These are phyloP conservation scores for Nemania abortiva DNA, from an alignment of 2,329 filamentous ascomycete species.

Conservation along the genomic window DNA sequence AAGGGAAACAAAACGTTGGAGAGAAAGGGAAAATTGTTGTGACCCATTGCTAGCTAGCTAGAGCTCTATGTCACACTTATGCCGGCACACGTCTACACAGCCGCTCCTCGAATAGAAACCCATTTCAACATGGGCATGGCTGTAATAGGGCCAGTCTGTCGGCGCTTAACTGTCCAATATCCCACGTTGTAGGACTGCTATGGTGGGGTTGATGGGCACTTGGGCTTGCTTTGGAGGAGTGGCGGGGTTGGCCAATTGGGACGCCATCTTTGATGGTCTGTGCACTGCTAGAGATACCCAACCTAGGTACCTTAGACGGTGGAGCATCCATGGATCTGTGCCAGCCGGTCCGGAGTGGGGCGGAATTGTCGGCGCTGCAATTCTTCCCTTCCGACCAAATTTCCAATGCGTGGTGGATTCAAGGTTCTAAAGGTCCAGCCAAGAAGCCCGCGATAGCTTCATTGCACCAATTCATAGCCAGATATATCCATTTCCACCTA, in stretches of 20 bases:
- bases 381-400: conserved; percentile 45
- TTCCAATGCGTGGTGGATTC: conserved; percentile 36
- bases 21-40: conserved; percentile 11
- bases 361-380: conserved; percentile 29
- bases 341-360: background rate
- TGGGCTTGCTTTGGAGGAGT: background rate
- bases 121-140: conserved; percentile 16
- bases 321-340: background rate
- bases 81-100: conserved; percentile 22
- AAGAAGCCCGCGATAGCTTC: conserved; percentile 43
- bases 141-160: conserved; percentile 28
- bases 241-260: conserved; percentile 25
- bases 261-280: background rate
- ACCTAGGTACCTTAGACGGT: background rate
- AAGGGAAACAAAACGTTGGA: conserved; percentile 27
- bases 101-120: conserved; percentile 26
- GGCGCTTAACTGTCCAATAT: conserved; percentile 50
- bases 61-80: conserved; percentile 27
- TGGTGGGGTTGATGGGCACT: conserved; percentile 45
- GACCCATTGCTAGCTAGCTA: conserved; percentile 12
- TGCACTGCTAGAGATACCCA: background rate
- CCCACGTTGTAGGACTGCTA: conserved; percentile 40
- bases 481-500: too few relatives aligned
- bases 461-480: background rate
- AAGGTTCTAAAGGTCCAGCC: background rate